A percentile compares a stretch with the other conserved stretches of the same genome.
Conservation (phyloP, 768 basidiomycete genomes). For the Asterophora lycoperdoides region DNA sequence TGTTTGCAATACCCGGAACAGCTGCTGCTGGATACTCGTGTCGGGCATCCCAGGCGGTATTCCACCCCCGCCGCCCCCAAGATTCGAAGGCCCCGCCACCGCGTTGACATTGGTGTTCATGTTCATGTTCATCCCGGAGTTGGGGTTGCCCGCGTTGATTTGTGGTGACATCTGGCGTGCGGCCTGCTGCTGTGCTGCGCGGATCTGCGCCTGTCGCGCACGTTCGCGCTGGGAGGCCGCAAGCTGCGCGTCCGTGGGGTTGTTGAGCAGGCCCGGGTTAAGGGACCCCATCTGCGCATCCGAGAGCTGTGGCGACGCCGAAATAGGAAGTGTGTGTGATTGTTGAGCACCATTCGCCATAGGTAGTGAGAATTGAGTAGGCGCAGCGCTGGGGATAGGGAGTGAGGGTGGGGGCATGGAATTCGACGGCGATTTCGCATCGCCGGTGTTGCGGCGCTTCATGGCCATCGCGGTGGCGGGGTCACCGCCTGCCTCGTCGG, state of each 20-base stretch:
- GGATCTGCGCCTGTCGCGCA: slow-evolving; percentile 33
- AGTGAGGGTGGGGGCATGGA: slow-evolving; percentile 40
- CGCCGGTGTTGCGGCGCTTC: slow-evolving; percentile 71
- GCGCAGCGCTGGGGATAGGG: slow-evolving; percentile 22
- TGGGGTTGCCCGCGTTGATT: slow-evolving; percentile 17
- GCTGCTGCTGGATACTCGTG: slow-evolving; percentile 35
- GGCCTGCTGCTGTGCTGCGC: slow-evolving; percentile 28
- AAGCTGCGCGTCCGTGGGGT: slow-evolving; percentile 31
- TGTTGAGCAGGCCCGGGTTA: slow-evolving; percentile 14
- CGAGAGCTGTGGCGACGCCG: slow-evolving; percentile 19
- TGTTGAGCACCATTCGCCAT: slow-evolving; percentile 8
- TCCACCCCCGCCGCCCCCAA: background rate
- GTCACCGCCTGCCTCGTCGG: slow-evolving; percentile 42
- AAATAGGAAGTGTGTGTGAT: slow-evolving; percentile 6
- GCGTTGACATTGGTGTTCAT: slow-evolving; percentile 15
- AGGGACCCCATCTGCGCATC: slow-evolving; percentile 15
- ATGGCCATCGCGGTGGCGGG: slow-evolving; percentile 24
- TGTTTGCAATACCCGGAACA: slow-evolving; percentile 46
- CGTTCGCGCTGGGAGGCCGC: slow-evolving; percentile 32
- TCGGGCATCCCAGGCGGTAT: slow-evolving; percentile 1
- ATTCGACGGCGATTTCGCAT: slow-evolving; percentile 37
- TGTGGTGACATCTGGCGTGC: slow-evolving; percentile 41
- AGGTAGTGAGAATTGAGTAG: slow-evolving; percentile 11
- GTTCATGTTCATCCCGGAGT: slow-evolving; percentile 5
- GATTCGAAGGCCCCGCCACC: background rate